phyloP scores from a whole-genome alignment of 345 rosid genomes.

The Viola odorata region DNA sequence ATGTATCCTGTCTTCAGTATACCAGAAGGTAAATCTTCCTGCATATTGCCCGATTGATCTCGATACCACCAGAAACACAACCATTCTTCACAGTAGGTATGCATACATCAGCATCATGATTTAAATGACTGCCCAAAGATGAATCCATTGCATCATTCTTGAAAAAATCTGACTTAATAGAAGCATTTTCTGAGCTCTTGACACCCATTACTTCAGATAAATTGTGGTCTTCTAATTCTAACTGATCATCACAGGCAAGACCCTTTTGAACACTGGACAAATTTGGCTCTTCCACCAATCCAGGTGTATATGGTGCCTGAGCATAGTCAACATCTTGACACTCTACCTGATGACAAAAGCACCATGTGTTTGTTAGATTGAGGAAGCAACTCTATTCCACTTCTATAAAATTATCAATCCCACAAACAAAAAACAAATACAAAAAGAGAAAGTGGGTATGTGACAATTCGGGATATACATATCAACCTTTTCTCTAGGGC shows the following conservation, averaged over 20 bases:
- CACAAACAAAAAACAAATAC: neutral
- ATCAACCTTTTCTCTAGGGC: slow-evolving; percentile 52
- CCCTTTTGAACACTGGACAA: slow-evolving; percentile 56
- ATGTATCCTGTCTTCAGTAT: slow-evolving; percentile 25
- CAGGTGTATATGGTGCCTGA: slow-evolving; percentile 92
- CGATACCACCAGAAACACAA: slow-evolving; percentile 21
- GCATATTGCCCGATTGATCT: slow-evolving; percentile 19
- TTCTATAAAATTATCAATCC: neutral
- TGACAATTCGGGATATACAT: neutral
- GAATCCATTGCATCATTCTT: slow-evolving; percentile 20
- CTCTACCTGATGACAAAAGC: slow-evolving; percentile 43
- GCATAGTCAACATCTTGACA: slow-evolving; percentile 51
- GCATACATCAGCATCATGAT: slow-evolving; percentile 19
- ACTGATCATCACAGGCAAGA: slow-evolving; percentile 56
- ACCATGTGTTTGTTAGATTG: slow-evolving; percentile 8
- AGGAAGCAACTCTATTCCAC: neutral
- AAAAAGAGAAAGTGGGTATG: neutral
- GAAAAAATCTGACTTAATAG: slow-evolving; percentile 27
- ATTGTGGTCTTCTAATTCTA: slow-evolving; percentile 54
- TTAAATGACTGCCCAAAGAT: slow-evolving; percentile 27
- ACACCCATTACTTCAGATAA: slow-evolving; percentile 23
- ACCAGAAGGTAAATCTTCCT: slow-evolving; percentile 22
- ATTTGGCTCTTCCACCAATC: slow-evolving; percentile 70
- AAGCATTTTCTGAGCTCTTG: slow-evolving; percentile 30
- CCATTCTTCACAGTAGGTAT: slow-evolving; percentile 31